Evolutionary conservation across 208 protist species (phyloP).

Genomic region (Phytomonas francai): DNA sequence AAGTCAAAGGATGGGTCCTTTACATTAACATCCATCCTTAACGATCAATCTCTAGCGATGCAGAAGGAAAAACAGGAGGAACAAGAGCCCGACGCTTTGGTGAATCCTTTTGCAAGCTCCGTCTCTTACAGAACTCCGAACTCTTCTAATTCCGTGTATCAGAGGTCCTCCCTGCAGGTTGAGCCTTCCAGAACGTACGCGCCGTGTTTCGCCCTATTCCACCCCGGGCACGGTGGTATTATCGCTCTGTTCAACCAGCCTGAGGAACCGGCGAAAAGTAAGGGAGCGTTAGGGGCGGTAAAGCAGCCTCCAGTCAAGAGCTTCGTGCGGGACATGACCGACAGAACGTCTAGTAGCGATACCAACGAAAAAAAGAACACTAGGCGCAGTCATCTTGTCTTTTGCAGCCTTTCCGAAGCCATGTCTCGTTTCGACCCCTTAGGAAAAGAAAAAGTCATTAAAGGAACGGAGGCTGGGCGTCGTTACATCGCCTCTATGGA

Average conservation of each 20-base stretch:
- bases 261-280: background rate
- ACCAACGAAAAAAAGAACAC: slow-evolving; percentile 5
- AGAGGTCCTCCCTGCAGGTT: background rate
- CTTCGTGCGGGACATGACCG: background rate
- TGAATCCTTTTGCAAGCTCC: background rate
- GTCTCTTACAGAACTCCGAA: background rate
- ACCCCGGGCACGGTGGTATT: background rate
- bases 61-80: background rate
- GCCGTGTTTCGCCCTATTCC: background rate
- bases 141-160: background rate
- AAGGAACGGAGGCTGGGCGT: slow-evolving; percentile 23
- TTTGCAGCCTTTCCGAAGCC: slow-evolving; percentile 21
- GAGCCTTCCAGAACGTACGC: background rate
- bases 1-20: background rate
- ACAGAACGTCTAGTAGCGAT: background rate
- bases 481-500: slow-evolving; percentile 16
- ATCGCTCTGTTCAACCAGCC: background rate
- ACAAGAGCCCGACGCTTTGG: background rate
- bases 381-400: slow-evolving; percentile 11
- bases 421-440: slow-evolving; percentile 17
- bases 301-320: background rate
- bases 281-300: background rate
- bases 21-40: background rate
- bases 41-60: background rate
- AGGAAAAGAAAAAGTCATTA: slow-evolving; percentile 19